phyloP scores from a whole-genome alignment of 2,329 filamentous ascomycete genomes.

The Penicillium hordei region DNA sequence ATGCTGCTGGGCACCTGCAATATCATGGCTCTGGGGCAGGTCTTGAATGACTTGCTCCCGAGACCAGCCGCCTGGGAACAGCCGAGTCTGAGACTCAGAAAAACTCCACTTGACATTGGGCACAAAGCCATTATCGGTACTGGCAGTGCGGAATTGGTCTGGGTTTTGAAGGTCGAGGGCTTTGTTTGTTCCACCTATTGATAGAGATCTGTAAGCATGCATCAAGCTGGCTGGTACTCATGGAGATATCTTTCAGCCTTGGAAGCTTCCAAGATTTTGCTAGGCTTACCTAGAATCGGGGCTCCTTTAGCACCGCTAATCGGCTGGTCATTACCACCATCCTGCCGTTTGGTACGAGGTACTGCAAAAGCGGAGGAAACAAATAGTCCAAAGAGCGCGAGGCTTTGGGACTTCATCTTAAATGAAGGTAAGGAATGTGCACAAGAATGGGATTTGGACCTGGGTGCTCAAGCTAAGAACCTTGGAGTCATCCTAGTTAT shows the following conservation, averaged over 20 bases:
- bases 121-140: conserved; percentile 63
- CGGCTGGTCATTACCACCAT: conserved; percentile 56
- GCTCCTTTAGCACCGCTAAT: conserved; percentile 59
- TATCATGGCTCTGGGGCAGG: conserved; percentile 64
- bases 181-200: conserved; percentile 62
- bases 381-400: conserved; percentile 18
- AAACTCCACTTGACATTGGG: conserved; percentile 70
- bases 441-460: not conserved
- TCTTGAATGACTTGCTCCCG: conserved; percentile 67
- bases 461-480: not conserved
- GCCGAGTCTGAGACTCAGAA: conserved; percentile 63
- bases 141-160: conserved; percentile 60
- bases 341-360: conserved; percentile 23
- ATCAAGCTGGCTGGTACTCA: not conserved
- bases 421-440: not conserved
- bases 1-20: conserved; percentile 68
- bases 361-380: conserved; percentile 21
- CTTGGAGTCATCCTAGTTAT: not conserved
- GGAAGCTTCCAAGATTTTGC: not conserved
- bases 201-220: conserved; percentile 6
- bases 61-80: conserved; percentile 65
- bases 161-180: conserved; percentile 63
- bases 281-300: conserved; percentile 54
- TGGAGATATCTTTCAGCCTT: not conserved
- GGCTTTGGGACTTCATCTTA: conserved; percentile 19